Evolutionary conservation across 306 rosid species (phyloP).

Genomic region (Prunus armeniaca): DNA sequence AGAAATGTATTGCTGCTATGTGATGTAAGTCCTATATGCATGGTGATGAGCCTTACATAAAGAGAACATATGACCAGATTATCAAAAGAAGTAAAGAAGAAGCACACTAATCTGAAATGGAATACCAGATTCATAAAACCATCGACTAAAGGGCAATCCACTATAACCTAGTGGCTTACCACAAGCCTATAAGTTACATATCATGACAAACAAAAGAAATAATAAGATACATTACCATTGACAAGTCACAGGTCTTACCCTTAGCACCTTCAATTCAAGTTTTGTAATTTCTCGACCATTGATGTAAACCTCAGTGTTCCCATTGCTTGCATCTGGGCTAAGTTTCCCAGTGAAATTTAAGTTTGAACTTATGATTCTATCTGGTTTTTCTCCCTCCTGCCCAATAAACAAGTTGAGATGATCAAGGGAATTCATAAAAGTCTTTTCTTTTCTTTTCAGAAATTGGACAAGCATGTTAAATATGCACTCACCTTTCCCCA

Average conservation of each 20-base stretch:
- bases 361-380: conserved; percentile 87
- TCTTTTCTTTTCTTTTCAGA: neutral
- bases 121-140: neutral
- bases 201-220: conserved; percentile 6
- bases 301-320: conserved; percentile 90
- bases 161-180: conserved; percentile 1
- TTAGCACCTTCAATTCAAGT: conserved; percentile 90
- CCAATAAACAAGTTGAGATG: conserved; percentile 27
- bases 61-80: neutral
- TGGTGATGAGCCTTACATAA: neutral
- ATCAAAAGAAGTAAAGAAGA: neutral
- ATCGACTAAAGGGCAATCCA: neutral
- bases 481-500: conserved; percentile 89
- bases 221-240: neutral
- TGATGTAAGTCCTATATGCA: neutral
- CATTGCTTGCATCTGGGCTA: conserved; percentile 72
- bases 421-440: conserved; percentile 10
- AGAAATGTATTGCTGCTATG: neutral
- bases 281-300: conserved; percentile 96
- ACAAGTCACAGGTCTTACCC: conserved; percentile 46
- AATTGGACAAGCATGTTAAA: conserved; percentile 14
- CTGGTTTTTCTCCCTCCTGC: conserved; percentile 96
- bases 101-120: neutral
- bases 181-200: conserved; percentile 16
- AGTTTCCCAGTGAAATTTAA: conserved; percentile 85